A percentile compares a stretch with the other conserved stretches of the same genome.
These are phyloP conservation scores for Pseudozyma thailandica DNA, from an alignment of 1,284 basidiomycete genomes.

Conservation along the genomic window DNA sequence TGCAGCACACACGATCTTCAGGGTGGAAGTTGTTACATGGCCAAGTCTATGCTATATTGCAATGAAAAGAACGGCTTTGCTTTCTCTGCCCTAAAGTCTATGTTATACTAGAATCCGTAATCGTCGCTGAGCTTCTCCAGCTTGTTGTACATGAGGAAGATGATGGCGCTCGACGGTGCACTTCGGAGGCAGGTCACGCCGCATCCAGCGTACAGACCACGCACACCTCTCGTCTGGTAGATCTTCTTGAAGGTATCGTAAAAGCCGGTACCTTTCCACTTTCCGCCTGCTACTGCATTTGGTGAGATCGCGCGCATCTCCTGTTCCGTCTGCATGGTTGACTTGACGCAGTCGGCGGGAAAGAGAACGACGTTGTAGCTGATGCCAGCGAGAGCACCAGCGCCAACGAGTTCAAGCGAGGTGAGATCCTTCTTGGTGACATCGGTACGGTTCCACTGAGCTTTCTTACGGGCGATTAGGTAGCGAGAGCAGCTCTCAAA, in stretches of 20 bases:
- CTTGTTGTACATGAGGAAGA: slow-evolving; percentile 62
- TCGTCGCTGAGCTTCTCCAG: slow-evolving; percentile 53
- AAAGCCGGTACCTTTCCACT: slow-evolving; percentile 75
- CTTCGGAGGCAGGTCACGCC: slow-evolving; percentile 88
- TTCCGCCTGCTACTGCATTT: slow-evolving; percentile 8
- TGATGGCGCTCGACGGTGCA: slow-evolving; percentile 73
- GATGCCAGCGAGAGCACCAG: slow-evolving; percentile 87
- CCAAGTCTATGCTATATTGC: no score
- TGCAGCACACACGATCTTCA: no score
- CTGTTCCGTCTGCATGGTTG: slow-evolving; percentile 91
- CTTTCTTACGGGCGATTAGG: slow-evolving; percentile 44
- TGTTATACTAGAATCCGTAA: slow-evolving; percentile 38
- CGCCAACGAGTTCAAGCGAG: slow-evolving; percentile 82
- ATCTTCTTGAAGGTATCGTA: slow-evolving; percentile 78
- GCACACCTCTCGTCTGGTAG: slow-evolving; percentile 80
- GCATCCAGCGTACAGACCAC: slow-evolving; percentile 90
- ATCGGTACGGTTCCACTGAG: slow-evolving; percentile 63
- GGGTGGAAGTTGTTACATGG: no score
- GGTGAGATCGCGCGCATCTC: slow-evolving; percentile 74
- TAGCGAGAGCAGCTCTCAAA: slow-evolving; percentile 74
- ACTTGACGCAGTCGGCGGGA: slow-evolving; percentile 89
- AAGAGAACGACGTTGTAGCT: slow-evolving; percentile 76
- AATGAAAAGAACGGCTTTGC: no score
- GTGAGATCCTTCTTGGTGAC: slow-evolving; percentile 72
- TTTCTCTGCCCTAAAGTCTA: not conserved